A percentile compares a stretch with the other conserved stretches of the same genome.
These are phyloP conservation scores for Bauhinia variegata DNA, from an alignment of 306 rosid species.

Conservation along the genomic window DNA sequence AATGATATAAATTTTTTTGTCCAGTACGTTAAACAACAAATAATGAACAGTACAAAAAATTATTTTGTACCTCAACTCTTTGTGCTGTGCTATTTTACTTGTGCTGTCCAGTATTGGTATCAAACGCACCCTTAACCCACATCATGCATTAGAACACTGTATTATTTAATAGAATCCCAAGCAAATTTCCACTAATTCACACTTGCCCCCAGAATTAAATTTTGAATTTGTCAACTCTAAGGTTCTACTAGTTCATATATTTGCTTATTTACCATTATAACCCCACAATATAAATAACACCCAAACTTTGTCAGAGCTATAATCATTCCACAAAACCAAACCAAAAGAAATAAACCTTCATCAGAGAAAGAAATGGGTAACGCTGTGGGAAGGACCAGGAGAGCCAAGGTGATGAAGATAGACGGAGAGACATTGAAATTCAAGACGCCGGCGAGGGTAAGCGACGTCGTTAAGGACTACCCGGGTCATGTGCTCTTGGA, in stretches of 20 bases:
- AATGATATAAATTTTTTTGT: no score
- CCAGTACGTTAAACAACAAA: no score
- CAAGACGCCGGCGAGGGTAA: slow-evolving; percentile 57
- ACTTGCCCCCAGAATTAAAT: slow-evolving; percentile 26
- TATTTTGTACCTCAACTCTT: no score
- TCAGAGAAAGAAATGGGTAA: slow-evolving; percentile 91
- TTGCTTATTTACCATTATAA: no score
- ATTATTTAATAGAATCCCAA: slow-evolving; percentile 25
- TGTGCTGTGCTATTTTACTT: no score
- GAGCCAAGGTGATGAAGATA: slow-evolving; percentile 77
- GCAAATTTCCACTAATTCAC: slow-evolving; percentile 44
- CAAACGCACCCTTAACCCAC: no score
- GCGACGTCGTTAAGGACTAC: slow-evolving; percentile 62
- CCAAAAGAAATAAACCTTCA: not conserved
- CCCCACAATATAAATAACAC: slow-evolving; percentile 30
- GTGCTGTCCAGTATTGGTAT: no score
- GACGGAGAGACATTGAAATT: slow-evolving; percentile 74
- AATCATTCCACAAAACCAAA: slow-evolving; percentile 18
- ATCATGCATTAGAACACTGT: slow-evolving; percentile 27
- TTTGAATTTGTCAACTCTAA: slow-evolving; percentile 39
- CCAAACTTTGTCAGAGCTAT: not conserved
- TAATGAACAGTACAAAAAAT: no score
- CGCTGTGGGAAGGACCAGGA: slow-evolving; percentile 56
- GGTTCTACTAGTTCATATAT: no score
- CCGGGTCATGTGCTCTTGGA: slow-evolving; percentile 67